A percentile compares a stretch with the other conserved stretches of the same genome.
Evolutionary conservation across 495 filamentous ascomycete genomes (phyloP).

Genomic region (Tuber microsphaerosporum): DNA sequence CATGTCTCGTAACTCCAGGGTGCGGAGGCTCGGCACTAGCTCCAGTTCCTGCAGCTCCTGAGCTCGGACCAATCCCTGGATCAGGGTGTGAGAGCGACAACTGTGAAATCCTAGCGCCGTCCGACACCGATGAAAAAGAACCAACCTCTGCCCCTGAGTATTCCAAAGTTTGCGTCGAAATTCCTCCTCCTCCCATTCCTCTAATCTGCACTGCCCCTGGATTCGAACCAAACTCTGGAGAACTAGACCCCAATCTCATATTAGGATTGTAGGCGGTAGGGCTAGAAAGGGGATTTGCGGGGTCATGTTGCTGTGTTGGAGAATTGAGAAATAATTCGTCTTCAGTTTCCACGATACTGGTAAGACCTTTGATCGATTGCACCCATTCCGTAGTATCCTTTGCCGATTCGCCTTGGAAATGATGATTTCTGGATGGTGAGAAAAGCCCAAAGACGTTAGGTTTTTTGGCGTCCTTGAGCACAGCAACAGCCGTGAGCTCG

Average conservation of each 20-base stretch:
- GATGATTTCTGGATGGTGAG: conserved; percentile 81
- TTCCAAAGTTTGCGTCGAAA: conserved; percentile 55
- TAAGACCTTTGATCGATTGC: conserved; percentile 67
- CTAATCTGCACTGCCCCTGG: conserved; percentile 38
- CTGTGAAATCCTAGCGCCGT: conserved; percentile 50
- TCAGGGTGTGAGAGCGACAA: conserved; percentile 43
- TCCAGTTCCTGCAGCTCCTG: conserved; percentile 18
- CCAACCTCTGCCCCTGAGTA: conserved; percentile 84
- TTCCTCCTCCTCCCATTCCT: conserved; percentile 41
- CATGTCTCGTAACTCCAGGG: conserved; percentile 40
- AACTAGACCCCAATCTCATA: conserved; percentile 43
- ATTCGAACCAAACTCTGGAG: conserved; percentile 45
- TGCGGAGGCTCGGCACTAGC: conserved; percentile 39
- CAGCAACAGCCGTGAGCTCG: conserved; percentile 82
- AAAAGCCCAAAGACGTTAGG: conserved; percentile 88
- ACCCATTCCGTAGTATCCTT: conserved; percentile 85
- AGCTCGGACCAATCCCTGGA: conserved; percentile 3
- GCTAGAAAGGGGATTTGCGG: conserved; percentile 44
- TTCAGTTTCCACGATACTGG: conserved; percentile 77
- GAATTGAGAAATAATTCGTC: conserved; percentile 66
- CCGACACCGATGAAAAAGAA: conserved; percentile 86
- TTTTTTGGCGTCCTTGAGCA: conserved; percentile 79
- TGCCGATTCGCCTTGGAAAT: conserved; percentile 66
- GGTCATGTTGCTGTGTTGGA: conserved; percentile 46
- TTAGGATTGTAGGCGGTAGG: conserved; percentile 49